Conservation (phyloP, 1,284 basidiomycete species). For the Erythrobasidium hasegawianum region DNA sequence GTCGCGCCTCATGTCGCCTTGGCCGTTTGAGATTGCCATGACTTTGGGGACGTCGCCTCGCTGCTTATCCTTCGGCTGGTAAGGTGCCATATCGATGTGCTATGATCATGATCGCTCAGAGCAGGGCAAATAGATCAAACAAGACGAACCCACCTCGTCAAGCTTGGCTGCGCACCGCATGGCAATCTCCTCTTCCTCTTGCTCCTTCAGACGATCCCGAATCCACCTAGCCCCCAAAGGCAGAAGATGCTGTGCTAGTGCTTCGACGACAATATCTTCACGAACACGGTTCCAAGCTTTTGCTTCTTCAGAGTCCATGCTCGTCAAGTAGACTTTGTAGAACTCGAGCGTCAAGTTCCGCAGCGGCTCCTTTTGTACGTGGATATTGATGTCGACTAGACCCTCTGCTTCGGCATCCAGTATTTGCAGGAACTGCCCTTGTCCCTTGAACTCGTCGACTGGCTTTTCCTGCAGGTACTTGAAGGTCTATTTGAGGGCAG, state of each 20-base stretch:
- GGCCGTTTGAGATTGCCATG: conserved; percentile 88
- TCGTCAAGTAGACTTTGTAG: conserved; percentile 77
- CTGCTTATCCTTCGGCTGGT: conserved; percentile 17
- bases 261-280: conserved; percentile 69
- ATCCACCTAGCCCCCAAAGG: conserved; percentile 81
- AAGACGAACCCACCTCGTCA: conserved; percentile 52
- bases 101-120: background rate
- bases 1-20: conserved; percentile 87
- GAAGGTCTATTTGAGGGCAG: conserved; percentile 65
- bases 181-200: conserved; percentile 80
- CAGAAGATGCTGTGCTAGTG: conserved; percentile 72
- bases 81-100: conserved; percentile 40
- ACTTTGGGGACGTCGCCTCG: conserved; percentile 60
- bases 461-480: conserved; percentile 88
- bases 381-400: conserved; percentile 72
- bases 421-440: conserved; percentile 83
- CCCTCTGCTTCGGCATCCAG: conserved; percentile 84
- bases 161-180: conserved; percentile 64
- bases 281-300: conserved; percentile 92
- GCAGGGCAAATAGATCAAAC: conserved; percentile 22
- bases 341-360: conserved; percentile 67
- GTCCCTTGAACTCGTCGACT: conserved; percentile 64
- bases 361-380: conserved; percentile 62
- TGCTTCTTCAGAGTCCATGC: conserved; percentile 77
- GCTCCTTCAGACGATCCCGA: conserved; percentile 81